Conservation (phyloP, 2,329 filamentous ascomycete species). For the Colletotrichum costaricense region DNA sequence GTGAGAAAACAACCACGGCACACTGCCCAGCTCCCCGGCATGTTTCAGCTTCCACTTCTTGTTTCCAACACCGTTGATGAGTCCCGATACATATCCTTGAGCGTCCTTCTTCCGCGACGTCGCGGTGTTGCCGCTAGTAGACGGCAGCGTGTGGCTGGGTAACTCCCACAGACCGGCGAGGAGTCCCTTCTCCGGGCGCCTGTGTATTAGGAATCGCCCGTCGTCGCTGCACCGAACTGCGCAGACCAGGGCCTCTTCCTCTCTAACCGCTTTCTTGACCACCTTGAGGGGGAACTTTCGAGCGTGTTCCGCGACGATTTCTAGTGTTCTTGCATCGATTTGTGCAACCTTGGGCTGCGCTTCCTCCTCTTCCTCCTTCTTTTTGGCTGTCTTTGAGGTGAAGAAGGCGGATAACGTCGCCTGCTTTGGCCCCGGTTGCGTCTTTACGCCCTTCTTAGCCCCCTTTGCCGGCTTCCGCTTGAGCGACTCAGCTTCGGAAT, state of each 20-base stretch:
- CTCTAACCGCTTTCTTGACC: slow-evolving; percentile 62
- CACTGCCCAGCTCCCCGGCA: slow-evolving; percentile 57
- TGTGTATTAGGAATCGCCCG: slow-evolving; percentile 59
- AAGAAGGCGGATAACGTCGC: slow-evolving; percentile 49
- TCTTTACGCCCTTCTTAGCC: slow-evolving; percentile 12
- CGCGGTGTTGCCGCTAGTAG: slow-evolving; percentile 40
- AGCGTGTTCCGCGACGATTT: slow-evolving; percentile 56
- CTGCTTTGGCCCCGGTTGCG: slow-evolving; percentile 40
- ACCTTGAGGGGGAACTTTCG: slow-evolving; percentile 62
- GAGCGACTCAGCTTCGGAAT: slow-evolving; percentile 11
- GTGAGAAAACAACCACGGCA: slow-evolving; percentile 70
- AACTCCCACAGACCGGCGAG: slow-evolving; percentile 68
- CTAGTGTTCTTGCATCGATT: slow-evolving; percentile 39
- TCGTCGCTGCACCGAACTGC: slow-evolving; percentile 56
- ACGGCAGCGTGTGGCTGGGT: slow-evolving; percentile 55
- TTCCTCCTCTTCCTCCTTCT: slow-evolving; percentile 14
- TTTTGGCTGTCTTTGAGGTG: slow-evolving; percentile 41
- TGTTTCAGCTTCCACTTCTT: slow-evolving; percentile 41
- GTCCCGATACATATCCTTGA: slow-evolving; percentile 43
- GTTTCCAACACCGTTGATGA: slow-evolving; percentile 38
- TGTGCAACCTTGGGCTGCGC: slow-evolving; percentile 33
- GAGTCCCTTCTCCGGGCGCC: slow-evolving; percentile 64
- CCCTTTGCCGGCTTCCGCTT: slow-evolving; percentile 23
- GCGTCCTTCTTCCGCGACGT: slow-evolving; percentile 51
- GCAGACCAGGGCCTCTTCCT: slow-evolving; percentile 65